Evolutionary conservation across 2,329 filamentous ascomycete genomes (phyloP).

Genomic region (Talaromyces sp.): DNA sequence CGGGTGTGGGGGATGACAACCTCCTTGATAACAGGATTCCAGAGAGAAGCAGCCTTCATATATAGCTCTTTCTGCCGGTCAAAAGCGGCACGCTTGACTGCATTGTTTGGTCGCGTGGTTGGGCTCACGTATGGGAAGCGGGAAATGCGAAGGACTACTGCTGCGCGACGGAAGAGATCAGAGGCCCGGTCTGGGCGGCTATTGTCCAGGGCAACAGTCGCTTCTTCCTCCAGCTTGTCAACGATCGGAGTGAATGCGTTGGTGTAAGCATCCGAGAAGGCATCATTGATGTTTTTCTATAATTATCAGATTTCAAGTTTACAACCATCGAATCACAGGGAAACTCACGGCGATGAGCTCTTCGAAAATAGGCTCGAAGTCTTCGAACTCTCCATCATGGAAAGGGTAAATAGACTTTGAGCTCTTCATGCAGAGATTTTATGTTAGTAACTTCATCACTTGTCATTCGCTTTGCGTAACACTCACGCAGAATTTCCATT

Average conservation of each 20-base stretch:
- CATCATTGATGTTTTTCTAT: slow-evolving; percentile 64
- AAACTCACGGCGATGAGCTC: slow-evolving; percentile 58
- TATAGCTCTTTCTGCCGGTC: slow-evolving; percentile 66
- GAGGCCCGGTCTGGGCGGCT: slow-evolving; percentile 59
- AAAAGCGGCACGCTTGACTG: slow-evolving; percentile 65
- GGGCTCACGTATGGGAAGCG: slow-evolving; percentile 61
- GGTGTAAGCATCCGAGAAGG: slow-evolving; percentile 67
- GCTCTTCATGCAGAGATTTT: slow-evolving; percentile 43
- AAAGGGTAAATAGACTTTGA: slow-evolving; percentile 70
- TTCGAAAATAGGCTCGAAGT: slow-evolving; percentile 72
- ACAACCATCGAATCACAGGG: background rate
- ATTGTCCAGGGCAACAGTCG: slow-evolving; percentile 52
- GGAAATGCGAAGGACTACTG: slow-evolving; percentile 72
- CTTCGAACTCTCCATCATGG: slow-evolving; percentile 69
- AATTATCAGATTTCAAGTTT: background rate
- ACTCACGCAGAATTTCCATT: slow-evolving; percentile 68
- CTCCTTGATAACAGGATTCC: slow-evolving; percentile 64
- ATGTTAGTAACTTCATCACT: slow-evolving; percentile 26
- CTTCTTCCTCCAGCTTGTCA: slow-evolving; percentile 57
- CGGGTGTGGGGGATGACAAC: slow-evolving; percentile 63
- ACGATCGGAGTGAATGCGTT: slow-evolving; percentile 64
- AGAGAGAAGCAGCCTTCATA: slow-evolving; percentile 57
- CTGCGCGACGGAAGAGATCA: slow-evolving; percentile 69
- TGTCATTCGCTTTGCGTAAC: no score
- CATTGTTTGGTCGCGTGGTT: slow-evolving; percentile 21